These are phyloP conservation scores for Candida silvatica DNA, from an alignment of 805 yeast genomes.

Conservation along the genomic window DNA sequence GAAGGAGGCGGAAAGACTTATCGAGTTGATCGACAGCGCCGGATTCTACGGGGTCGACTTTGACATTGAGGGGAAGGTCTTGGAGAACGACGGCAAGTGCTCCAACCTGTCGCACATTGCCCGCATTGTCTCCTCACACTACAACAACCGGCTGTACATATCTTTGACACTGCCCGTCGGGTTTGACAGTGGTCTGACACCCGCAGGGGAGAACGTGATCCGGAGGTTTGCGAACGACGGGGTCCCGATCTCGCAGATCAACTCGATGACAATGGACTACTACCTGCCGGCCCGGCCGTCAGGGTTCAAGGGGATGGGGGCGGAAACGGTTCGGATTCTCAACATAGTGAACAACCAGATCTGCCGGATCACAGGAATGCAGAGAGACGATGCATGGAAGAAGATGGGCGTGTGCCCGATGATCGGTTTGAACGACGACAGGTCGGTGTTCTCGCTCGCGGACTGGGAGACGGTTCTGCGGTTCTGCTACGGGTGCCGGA, in stretches of 20 bases:
- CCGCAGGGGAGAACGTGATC: constrained; percentile 11
- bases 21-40: constrained; percentile 8
- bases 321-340: too few relatives aligned
- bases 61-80: constrained; percentile 21
- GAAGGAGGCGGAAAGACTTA: constrained; percentile 10
- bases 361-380: constrained; percentile 1
- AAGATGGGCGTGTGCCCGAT: constrained; percentile 25
- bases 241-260: constrained; percentile 11
- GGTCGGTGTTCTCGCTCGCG: constrained; percentile 11
- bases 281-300: too few relatives aligned
- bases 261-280: constrained; percentile 26
- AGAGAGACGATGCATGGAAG: constrained; percentile 12
- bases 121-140: not conserved
- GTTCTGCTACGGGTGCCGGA: constrained; percentile 9
- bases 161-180: constrained; percentile 24
- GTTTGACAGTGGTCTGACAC: constrained; percentile 15
- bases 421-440: constrained; percentile 26
- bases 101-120: constrained; percentile 4
- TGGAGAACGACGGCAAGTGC: constrained; percentile 7
- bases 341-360: too few relatives aligned
- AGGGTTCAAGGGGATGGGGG: too few relatives aligned
- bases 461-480: constrained; percentile 18
- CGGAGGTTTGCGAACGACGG: constrained; percentile 5
- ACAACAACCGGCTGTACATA: constrained; percentile 7
- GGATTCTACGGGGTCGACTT: constrained; percentile 18